phyloP scores from a whole-genome alignment of 164 flowering plant genomes.

The Kalanchoe fedtschenkoi region DNA sequence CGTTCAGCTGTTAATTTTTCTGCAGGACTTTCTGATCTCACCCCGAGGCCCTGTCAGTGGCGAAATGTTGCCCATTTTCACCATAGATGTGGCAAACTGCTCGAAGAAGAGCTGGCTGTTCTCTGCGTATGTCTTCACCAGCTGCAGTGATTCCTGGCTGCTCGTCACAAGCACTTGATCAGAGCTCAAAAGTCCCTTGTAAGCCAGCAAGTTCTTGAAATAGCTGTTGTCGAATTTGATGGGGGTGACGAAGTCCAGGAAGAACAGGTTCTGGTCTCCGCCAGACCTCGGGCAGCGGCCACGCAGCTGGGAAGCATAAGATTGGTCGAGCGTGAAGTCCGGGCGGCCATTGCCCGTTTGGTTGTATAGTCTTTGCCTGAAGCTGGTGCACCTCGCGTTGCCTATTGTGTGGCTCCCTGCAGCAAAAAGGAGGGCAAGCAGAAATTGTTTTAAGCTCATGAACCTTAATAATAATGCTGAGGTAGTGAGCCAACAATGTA shows the following conservation, averaged over 20 bases:
- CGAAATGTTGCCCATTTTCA: conserved; percentile 78
- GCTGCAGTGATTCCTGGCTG: conserved; percentile 30
- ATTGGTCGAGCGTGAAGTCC: conserved; percentile 45
- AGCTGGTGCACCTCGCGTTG: conserved; percentile 66
- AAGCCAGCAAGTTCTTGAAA: conserved; percentile 68
- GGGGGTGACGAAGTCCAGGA: conserved; percentile 60
- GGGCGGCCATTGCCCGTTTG: conserved; percentile 75
- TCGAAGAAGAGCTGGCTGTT: conserved; percentile 51
- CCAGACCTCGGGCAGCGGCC: conserved; percentile 78
- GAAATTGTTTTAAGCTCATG: neutral
- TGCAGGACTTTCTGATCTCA: conserved; percentile 79
- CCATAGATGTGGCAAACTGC: conserved; percentile 84
- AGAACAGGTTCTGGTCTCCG: conserved; percentile 76
- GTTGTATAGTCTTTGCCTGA: conserved; percentile 95
- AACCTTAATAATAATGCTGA: neutral
- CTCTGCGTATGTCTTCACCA: conserved; percentile 69
- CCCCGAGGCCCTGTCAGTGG: conserved; percentile 76
- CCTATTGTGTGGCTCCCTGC: conserved; percentile 98
- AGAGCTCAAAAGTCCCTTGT: conserved; percentile 66
- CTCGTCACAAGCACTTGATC: conserved; percentile 68
- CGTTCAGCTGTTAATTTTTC: conserved; percentile 37
- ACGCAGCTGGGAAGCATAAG: conserved; percentile 55
- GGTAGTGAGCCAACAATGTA: too few species aligned
- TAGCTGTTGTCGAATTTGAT: conserved; percentile 68
- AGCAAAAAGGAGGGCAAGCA: neutral